These are phyloP conservation scores for Tolypocladium pustulatum DNA, from an alignment of 2,329 filamentous ascomycete genomes.

Conservation along the genomic window DNA sequence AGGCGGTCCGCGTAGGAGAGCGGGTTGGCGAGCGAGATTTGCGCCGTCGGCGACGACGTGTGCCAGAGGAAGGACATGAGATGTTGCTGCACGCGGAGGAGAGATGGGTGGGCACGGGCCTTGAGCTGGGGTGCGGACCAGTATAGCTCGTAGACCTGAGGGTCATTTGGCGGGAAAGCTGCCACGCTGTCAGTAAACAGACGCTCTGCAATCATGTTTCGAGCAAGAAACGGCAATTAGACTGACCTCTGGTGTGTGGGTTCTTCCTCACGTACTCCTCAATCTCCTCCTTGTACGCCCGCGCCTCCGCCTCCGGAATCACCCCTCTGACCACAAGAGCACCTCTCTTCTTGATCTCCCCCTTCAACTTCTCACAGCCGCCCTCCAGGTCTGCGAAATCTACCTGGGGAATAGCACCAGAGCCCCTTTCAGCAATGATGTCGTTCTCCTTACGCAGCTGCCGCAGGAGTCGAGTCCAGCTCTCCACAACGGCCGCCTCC, in stretches of 20 bases:
- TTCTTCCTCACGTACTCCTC: slow-evolving; percentile 57
- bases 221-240: not conserved
- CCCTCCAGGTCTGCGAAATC: slow-evolving; percentile 33
- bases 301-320: slow-evolving; percentile 50
- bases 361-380: slow-evolving; percentile 22
- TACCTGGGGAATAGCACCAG: slow-evolving; percentile 41
- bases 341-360: slow-evolving; percentile 50
- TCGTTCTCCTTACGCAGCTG: slow-evolving; percentile 36
- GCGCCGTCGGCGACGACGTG: slow-evolving; percentile 33
- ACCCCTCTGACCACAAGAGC: slow-evolving; percentile 56
- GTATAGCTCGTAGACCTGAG: slow-evolving; percentile 66
- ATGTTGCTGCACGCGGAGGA: slow-evolving; percentile 49
- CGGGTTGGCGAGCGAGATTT: slow-evolving; percentile 42
- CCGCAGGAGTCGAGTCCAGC: slow-evolving; percentile 38
- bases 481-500: slow-evolving; percentile 33
- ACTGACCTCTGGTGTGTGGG: slow-evolving; percentile 41
- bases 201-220: not conserved
- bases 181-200: not conserved
- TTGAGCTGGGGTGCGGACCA: slow-evolving; percentile 61
- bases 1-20: slow-evolving; percentile 62
- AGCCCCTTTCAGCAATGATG: slow-evolving; percentile 30
- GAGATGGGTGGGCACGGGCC: slow-evolving; percentile 55
- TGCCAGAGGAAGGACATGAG: slow-evolving; percentile 54
- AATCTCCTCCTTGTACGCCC: slow-evolving; percentile 53
- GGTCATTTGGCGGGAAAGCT: slow-evolving; percentile 57